Evolutionary conservation across 371 early-diverging fungal species (phyloP).

Genomic region (Chytridium lagenaria): DNA sequence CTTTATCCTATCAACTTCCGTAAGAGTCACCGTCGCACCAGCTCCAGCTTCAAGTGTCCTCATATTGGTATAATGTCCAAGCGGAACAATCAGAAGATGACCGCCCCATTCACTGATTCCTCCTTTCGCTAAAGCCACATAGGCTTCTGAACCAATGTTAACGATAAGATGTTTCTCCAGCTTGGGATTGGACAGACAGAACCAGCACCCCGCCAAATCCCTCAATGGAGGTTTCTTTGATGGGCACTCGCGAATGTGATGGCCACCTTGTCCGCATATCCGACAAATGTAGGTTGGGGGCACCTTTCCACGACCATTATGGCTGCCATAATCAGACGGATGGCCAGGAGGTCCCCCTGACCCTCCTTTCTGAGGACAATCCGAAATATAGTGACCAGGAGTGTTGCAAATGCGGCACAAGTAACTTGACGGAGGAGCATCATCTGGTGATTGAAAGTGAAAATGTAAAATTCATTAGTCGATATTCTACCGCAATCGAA

Average conservation of each 20-base stretch:
- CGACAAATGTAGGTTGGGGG: conserved; percentile 64
- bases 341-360: not conserved
- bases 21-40: conserved; percentile 51
- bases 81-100: conserved; percentile 75
- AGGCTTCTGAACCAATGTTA: conserved; percentile 73
- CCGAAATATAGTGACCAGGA: conserved; percentile 70
- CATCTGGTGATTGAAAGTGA: not conserved
- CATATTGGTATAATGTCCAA: conserved; percentile 61
- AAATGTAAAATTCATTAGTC: conserved; percentile 3
- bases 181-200: conserved; percentile 82
- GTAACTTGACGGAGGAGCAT: conserved; percentile 51
- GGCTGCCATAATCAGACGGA: conserved; percentile 10
- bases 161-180: conserved; percentile 81
- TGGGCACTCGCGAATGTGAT: conserved; percentile 71
- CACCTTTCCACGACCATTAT: not conserved
- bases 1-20: conserved; percentile 70
- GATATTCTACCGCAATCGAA: too few species aligned
- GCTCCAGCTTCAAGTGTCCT: not conserved
- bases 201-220: conserved; percentile 72
- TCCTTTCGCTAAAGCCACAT: conserved; percentile 80
- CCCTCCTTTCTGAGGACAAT: conserved; percentile 59
- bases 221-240: conserved; percentile 31
- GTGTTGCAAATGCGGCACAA: conserved; percentile 63
- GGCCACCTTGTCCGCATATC: conserved; percentile 65
- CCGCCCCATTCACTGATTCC: conserved; percentile 64